Base-by-base conservation (phyloP, 805 yeast species). In the Candida hungchunana region DNA sequence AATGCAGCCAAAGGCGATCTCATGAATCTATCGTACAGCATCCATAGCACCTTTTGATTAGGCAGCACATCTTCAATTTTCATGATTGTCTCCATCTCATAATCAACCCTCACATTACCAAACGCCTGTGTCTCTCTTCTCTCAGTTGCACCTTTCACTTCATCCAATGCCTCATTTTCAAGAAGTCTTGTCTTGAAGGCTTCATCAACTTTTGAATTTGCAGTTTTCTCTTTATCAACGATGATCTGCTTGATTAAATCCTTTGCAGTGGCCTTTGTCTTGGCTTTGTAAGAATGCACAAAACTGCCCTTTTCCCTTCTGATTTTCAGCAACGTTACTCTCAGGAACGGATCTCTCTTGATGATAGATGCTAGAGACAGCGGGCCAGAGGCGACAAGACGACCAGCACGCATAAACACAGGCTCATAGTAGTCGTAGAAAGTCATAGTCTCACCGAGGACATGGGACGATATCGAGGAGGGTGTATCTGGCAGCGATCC, bases 101-200 rank as follows among this genome's bases (percentile, higher is more conserved):
- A 47, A 27, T 43, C 47, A 6, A 23, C 26, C 12, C 36, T 19
- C 11, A 36, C 24, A 8, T 36, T 7, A 14, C 37, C 42, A 15
- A 45, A 40, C 1, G 38, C 28, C 20, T 47, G 49, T 1, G 50
- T 41, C 9, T 44, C 48, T 4, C 27, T 30, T 15, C 44, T 18
- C 7, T 37, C 40, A 7, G 23, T 34, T 3, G 18, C 36, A 11
- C 37, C 32, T 13, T 44, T 46, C 26, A 67, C 49, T 36, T 66
- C 73, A 15, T 56, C 62, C 4, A 61, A 32, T 2, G 69, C 68
- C 36, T 63, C 67, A 29, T 60, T 55, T 32, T 66, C 67, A 17
- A 58, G 42, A 31, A 62, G 37, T 14, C 57, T 54, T 15, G 53
- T 47, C 24, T 56, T 47, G 37, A 66, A 63, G 8, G 55, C 56